Base-by-base conservation (phyloP, 2,329 filamentous ascomycete species). In the Beauveria rudraprayagi region DNA sequence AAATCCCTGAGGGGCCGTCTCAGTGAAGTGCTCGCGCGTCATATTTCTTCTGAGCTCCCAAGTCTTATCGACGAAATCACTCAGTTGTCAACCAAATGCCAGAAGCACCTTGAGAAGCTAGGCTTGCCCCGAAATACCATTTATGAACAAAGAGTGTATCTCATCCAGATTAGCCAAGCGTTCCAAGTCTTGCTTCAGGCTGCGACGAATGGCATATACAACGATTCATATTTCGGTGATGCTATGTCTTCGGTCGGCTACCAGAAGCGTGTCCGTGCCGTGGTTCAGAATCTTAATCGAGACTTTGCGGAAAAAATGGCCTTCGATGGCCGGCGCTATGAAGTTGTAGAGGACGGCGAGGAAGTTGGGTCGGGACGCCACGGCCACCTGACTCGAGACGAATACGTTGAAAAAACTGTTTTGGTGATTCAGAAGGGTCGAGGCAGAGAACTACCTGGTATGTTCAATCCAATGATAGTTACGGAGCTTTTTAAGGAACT, bases 401-500 rank as follows among this genome's bases (percentile, higher is more conserved):
- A 63, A 0, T 71, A 67, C 5, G 52, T 71, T 5, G 10, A 63
- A 5, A 63, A 70, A 0, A 65, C 72, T 24, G 61, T 63, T 3
- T 63, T 65, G 24, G 77, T 68, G 6, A 69, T 73, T 58, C 26
- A 58, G 6, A 65, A 22, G 11, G 66, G 51, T 43, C 65, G 68
- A n/a, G 70, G 70, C 3, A 71, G 79, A 5, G 86, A 89, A 66
- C 71, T 89, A 0, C 82, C 83, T 0, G 83, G 85, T 0, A 82
- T 75, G 0, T 87, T 84, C 69, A 86, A 86, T 63, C 80, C 85
- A 0, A 68, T 84, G 59, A 72, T 88, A 11, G 77, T 89, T 0
- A 73, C 74, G 0, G 80, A 87, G 26, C 68, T 90, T 0, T 89
- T 89, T 66, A 72, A 72, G 24, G 78, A 86, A 52, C 85, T 89